Evolutionary conservation across 2,329 filamentous ascomycete genomes (phyloP).

Genomic region (Boeremia exigua): DNA sequence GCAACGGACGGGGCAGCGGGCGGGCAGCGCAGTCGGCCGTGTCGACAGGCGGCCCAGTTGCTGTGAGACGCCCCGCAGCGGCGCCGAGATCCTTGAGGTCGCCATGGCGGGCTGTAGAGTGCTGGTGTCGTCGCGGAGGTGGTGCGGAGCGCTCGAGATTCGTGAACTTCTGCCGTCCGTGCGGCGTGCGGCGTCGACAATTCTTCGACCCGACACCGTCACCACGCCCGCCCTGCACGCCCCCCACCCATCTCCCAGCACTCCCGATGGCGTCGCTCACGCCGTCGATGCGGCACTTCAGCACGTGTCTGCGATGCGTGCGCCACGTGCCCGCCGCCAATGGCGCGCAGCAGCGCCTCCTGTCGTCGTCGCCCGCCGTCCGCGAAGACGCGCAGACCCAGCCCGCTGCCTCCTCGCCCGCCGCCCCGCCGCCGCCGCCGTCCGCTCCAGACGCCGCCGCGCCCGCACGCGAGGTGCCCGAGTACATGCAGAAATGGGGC

Average conservation of each 20-base stretch:
- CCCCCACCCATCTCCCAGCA: constrained; percentile 17
- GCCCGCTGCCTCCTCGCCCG: constrained; percentile 25
- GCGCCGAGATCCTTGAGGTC: constrained; percentile 45
- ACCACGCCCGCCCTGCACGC: constrained; percentile 18
- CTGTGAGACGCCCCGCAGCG: constrained; percentile 44
- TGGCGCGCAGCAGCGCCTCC: constrained; percentile 49
- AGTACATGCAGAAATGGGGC: constrained; percentile 47
- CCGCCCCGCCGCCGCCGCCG: constrained; percentile 23
- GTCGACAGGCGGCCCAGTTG: constrained; percentile 39
- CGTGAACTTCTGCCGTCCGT: constrained; percentile 1
- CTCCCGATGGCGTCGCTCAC: constrained; percentile 43
- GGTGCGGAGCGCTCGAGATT: constrained; percentile 15
- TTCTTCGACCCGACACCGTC: constrained; percentile 27
- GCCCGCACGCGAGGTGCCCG: constrained; percentile 18
- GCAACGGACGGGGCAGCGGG: constrained; percentile 56
- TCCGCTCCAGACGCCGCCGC: constrained; percentile 13
- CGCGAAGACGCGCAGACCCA: constrained; percentile 53
- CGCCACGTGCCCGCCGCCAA: constrained; percentile 37
- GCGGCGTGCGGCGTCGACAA: constrained; percentile 1
- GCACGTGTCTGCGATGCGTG: constrained; percentile 44
- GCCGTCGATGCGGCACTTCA: constrained; percentile 43
- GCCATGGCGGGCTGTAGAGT: constrained; percentile 47
- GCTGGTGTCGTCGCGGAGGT: constrained; percentile 35
- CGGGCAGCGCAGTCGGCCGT: constrained; percentile 47
- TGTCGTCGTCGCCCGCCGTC: constrained; percentile 55